Conservation (phyloP, 805 yeast species). For the Wickerhamomyces rabaulensis region DNA sequence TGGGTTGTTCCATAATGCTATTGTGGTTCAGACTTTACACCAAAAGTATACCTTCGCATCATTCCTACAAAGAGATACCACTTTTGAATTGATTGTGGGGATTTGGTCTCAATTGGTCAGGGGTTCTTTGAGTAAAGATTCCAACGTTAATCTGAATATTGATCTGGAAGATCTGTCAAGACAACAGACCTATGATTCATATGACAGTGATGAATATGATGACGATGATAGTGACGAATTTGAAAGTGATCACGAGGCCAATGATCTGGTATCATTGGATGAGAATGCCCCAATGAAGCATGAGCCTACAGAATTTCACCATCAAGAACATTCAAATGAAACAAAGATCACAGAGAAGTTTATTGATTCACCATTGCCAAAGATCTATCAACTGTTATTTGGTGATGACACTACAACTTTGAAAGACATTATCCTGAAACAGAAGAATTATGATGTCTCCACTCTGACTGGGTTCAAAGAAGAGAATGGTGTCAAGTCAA, state of each 20-base stretch:
- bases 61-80: slow-evolving; percentile 67
- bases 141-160: slow-evolving; percentile 6
- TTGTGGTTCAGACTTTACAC: slow-evolving; percentile 33
- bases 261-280: slow-evolving; percentile 8
- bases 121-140: slow-evolving; percentile 12
- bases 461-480: slow-evolving; percentile 37
- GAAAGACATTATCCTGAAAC: slow-evolving; percentile 44
- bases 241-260: slow-evolving; percentile 9
- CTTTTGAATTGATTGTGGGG: slow-evolving; percentile 44
- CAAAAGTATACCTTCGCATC: slow-evolving; percentile 79
- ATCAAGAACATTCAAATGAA: slow-evolving; percentile 43
- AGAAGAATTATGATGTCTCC: slow-evolving; percentile 58
- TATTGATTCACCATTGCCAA: slow-evolving; percentile 62
- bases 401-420: slow-evolving; percentile 50
- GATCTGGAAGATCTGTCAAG: slow-evolving; percentile 9
- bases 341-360: slow-evolving; percentile 48
- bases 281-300: slow-evolving; percentile 29
- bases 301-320: slow-evolving; percentile 41
- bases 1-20: slow-evolving; percentile 88
- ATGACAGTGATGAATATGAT: slow-evolving; percentile 3
- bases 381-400: slow-evolving; percentile 51
- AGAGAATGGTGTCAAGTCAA: slow-evolving; percentile 26
- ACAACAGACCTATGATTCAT: slow-evolving; percentile 3
- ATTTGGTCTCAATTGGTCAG: slow-evolving; percentile 52
- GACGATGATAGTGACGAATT: slow-evolving; percentile 17